Evolutionary conservation across 2,329 filamentous ascomycete genomes (phyloP).

Genomic region (Pseudocercospora crystallina): DNA sequence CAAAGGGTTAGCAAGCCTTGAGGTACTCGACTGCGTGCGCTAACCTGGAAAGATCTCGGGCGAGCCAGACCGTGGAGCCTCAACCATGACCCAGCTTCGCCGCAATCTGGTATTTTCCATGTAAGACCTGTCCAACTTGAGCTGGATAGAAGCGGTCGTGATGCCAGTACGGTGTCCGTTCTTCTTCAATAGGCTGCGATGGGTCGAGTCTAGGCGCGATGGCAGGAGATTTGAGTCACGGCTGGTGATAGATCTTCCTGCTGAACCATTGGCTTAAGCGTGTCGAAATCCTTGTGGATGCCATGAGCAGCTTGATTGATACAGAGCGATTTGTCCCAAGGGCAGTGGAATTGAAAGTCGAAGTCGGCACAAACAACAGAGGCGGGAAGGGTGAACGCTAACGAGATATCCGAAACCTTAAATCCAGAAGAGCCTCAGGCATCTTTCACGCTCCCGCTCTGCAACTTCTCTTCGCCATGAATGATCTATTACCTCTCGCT

Average conservation of each 20-base stretch:
- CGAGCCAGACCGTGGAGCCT: constrained; percentile 44
- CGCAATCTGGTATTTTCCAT: constrained; percentile 37
- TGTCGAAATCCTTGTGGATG: neutral
- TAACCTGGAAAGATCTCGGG: constrained; percentile 28
- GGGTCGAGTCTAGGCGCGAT: neutral
- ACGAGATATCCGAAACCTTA: too few relatives aligned
- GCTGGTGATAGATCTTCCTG: neutral
- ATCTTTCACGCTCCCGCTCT: too few relatives aligned
- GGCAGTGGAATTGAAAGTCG: too few relatives aligned
- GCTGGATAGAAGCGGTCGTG: constrained; percentile 31
- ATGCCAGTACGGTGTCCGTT: neutral
- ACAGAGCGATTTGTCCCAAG: too few relatives aligned
- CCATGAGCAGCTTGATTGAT: too few relatives aligned
- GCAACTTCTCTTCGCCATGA: too few relatives aligned
- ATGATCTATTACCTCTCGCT: too few relatives aligned
- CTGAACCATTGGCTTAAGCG: neutral
- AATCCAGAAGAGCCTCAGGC: too few relatives aligned
- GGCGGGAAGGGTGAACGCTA: too few relatives aligned
- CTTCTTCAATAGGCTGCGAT: neutral
- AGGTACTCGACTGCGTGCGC: neutral
- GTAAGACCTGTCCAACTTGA: constrained; percentile 34
- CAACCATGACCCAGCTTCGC: constrained; percentile 45
- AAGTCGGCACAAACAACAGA: too few relatives aligned
- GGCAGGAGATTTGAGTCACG: neutral
- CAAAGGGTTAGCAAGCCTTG: neutral